Base-by-base conservation (phyloP, 2,329 filamentous ascomycete species). In the Monilinia aucupariae region DNA sequence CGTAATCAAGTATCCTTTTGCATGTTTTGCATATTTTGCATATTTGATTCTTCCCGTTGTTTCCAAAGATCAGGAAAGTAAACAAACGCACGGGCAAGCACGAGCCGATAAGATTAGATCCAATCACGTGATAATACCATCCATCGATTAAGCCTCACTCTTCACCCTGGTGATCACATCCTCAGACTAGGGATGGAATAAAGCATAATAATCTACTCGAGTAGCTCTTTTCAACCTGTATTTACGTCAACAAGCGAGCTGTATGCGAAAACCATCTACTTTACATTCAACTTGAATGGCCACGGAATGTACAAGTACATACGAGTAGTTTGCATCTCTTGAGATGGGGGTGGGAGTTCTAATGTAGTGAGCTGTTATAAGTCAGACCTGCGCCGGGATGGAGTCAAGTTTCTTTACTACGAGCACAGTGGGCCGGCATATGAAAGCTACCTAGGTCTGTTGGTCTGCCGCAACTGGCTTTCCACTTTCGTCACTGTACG, bases 21-120 rank as follows among this genome's bases (percentile, higher is more conserved):
- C 47, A 17, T 45, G 27, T 22, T 25, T 52, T 60, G 58, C 10
- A 43, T 43, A 52, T 32, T n/a, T n/a, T n/a, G n/a, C n/a, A 43
- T 32, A 52, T 43, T 34, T 53, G 58, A 27, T 39, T 17, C 39
- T 22, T 8, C 12, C 30, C 34, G 47, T 53, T 47, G 37, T n/a
- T n/a, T n/a, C n/a, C 12, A 63, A 55, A 53, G 41, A 45, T 55
- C 32, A 32, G 20, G 8, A 34, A 64, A 64, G 62, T 64, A 64
- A 64, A 64, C 56, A 64, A 64, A 62, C 51, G 43, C 51, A 56
- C 51, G 32, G 53, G 49, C 56, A 64, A 41, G 41, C n/a, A 30
- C 10, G 43, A 30, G 63, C 47, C 7, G 61, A 60, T 30, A 62
- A 56, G 51, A 56, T 58, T 25, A 50, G 20, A 22, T 15, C 3